Conservation (phyloP, 345 rosid genomes). For the Gossypium longicalyx region DNA sequence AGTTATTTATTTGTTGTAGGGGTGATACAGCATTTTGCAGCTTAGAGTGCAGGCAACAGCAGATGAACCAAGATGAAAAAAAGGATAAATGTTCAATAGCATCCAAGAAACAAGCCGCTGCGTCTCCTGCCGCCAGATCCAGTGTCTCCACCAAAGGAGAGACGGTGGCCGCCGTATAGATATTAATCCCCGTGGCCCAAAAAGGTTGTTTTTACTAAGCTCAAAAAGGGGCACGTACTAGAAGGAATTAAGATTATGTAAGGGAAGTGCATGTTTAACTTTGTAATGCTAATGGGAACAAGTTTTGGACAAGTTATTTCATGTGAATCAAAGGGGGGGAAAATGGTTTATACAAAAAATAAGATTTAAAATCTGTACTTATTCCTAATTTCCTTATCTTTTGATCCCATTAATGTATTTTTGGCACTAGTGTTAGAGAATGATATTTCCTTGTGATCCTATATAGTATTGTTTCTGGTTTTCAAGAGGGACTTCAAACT, state of each 20-base stretch:
- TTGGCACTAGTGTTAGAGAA: background rate
- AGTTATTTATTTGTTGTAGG: conserved; percentile 31
- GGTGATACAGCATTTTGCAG: conserved; percentile 95
- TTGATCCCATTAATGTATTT: background rate
- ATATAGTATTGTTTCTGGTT: no score
- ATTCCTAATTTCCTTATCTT: background rate
- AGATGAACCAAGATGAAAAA: conserved; percentile 74
- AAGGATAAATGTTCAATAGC: conserved; percentile 52
- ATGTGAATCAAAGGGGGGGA: conserved; percentile 13
- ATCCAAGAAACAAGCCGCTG: conserved; percentile 38
- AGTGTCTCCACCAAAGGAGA: conserved; percentile 40
- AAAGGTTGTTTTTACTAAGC: background rate
- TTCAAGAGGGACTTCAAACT: background rate
- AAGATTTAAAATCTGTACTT: background rate
- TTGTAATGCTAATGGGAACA: conserved; percentile 12
- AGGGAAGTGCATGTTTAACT: background rate
- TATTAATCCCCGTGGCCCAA: background rate
- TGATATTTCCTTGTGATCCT: no score
- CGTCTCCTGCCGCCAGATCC: conserved; percentile 27
- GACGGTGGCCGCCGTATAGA: conserved; percentile 46
- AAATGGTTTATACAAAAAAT: background rate
- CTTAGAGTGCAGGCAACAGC: conserved; percentile 77
- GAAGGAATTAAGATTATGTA: background rate
- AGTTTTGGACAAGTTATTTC: conserved; percentile 28
- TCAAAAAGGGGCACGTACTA: background rate